Conservation (phyloP, 805 yeast genomes). For the Starmera caribaea region DNA sequence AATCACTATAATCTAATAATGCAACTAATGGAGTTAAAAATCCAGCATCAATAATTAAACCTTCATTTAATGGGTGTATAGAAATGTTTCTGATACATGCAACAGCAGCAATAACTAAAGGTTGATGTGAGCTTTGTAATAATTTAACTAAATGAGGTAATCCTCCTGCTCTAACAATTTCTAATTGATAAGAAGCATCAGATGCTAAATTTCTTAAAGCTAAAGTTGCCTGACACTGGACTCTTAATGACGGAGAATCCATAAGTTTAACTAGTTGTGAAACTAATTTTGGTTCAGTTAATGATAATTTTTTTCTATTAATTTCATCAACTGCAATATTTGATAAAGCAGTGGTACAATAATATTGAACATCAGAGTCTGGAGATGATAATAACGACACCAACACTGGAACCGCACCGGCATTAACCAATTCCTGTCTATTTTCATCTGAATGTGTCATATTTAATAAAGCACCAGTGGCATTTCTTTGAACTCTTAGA, state of each 20-base stretch:
- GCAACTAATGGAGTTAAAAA: conserved; percentile 86
- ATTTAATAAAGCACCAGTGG: conserved; percentile 94
- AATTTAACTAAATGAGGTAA: conserved; percentile 87
- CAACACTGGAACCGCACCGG: conserved; percentile 96
- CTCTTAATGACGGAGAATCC: conserved; percentile 91
- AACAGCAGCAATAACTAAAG: conserved; percentile 89
- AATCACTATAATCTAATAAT: conserved; percentile 72
- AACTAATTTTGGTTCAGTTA: conserved; percentile 89
- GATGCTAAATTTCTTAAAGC: conserved; percentile 94
- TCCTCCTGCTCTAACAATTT: conserved; percentile 93
- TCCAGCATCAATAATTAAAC: conserved; percentile 93
- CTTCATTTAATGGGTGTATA: conserved; percentile 93
- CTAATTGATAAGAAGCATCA: conserved; percentile 91
- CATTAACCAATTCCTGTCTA: conserved; percentile 91
- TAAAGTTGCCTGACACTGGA: conserved; percentile 96
- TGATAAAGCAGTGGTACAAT: conserved; percentile 94
- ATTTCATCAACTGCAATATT: conserved; percentile 95
- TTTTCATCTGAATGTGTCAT: conserved; percentile 98
- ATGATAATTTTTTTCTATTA: conserved; percentile 79
- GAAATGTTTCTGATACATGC: conserved; percentile 97
- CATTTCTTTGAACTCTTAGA: conserved; percentile 94
- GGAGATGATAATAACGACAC: conserved; percentile 76
- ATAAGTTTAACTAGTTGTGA: conserved; percentile 78
- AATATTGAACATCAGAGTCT: conserved; percentile 96
- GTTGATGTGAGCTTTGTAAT: conserved; percentile 82